phyloP scores from a whole-genome alignment of 495 filamentous ascomycete species.

The Recurvomyces mirabilis region DNA sequence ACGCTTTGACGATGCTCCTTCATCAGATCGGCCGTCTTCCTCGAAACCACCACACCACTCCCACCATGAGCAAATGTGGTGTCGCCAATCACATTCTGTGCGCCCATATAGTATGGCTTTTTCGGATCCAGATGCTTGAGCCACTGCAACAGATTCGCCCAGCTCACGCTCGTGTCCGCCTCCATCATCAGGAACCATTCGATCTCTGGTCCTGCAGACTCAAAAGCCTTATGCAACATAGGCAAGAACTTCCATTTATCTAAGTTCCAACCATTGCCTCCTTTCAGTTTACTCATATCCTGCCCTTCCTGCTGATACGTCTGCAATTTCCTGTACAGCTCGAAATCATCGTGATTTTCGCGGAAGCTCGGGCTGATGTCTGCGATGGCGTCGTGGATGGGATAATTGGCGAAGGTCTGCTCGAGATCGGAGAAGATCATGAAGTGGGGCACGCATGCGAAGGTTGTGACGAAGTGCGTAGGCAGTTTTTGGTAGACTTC shows the following conservation, averaged over 20 bases:
- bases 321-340: slow-evolving; percentile 41
- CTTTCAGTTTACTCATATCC: slow-evolving; percentile 32
- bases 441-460: slow-evolving; percentile 43
- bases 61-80: slow-evolving; percentile 23
- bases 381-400: slow-evolving; percentile 40
- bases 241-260: slow-evolving; percentile 53
- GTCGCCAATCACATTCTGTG: slow-evolving; percentile 18
- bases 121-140: slow-evolving; percentile 15
- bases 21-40: slow-evolving; percentile 10
- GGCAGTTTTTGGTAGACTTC: slow-evolving; percentile 29
- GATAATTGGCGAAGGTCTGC: slow-evolving; percentile 37
- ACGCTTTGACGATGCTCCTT: background rate
- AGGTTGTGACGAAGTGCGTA: slow-evolving; percentile 40
- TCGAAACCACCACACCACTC: slow-evolving; percentile 18
- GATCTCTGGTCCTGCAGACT: slow-evolving; percentile 15
- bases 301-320: slow-evolving; percentile 33
- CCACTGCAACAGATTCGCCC: slow-evolving; percentile 22
- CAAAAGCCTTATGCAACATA: slow-evolving; percentile 41
- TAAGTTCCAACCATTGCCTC: slow-evolving; percentile 41
- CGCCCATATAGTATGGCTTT: slow-evolving; percentile 18
- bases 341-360: slow-evolving; percentile 37
- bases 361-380: slow-evolving; percentile 32
- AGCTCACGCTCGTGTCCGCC: slow-evolving; percentile 21
- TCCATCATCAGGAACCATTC: slow-evolving; percentile 25
- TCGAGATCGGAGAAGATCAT: slow-evolving; percentile 46